Conservation (phyloP, 2,329 filamentous ascomycete genomes). For the Ophiostoma angusticollis region DNA sequence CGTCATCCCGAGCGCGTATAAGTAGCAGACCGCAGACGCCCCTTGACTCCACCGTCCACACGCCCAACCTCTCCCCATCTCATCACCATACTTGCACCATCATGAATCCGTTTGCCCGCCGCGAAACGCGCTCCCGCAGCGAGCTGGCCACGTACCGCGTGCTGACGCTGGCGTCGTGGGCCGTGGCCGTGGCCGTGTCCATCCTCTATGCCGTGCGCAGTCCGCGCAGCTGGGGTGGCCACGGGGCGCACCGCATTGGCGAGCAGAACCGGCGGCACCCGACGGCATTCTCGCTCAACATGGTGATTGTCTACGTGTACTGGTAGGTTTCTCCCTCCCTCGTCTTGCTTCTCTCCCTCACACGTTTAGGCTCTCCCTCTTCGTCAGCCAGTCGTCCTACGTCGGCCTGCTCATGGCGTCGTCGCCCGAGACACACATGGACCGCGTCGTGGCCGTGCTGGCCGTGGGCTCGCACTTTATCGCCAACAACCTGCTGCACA, state of each 20-base stretch:
- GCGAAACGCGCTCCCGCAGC: constrained; percentile 48
- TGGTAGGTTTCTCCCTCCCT: constrained; percentile 56
- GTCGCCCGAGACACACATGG: constrained; percentile 33
- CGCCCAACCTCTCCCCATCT: not conserved
- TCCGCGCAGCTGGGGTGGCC: constrained; percentile 48
- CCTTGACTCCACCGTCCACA: not conserved
- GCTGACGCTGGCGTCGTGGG: constrained; percentile 60
- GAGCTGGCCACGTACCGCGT: constrained; percentile 63
- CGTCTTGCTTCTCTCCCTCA: not conserved
- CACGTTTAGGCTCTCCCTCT: constrained; percentile 50
- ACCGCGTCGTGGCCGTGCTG: constrained; percentile 54
- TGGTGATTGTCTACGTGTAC: constrained; percentile 54
- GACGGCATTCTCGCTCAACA: constrained; percentile 67
- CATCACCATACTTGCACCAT: not conserved
- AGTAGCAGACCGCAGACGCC: no score
- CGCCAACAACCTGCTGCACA: constrained; percentile 69
- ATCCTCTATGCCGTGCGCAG: constrained; percentile 60
- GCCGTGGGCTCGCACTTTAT: constrained; percentile 78
- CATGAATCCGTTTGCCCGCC: constrained; percentile 61
- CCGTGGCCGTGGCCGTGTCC: constrained; percentile 56
- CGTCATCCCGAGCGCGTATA: no score
- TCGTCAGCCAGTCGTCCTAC: constrained; percentile 64
- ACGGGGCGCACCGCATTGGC: constrained; percentile 54
- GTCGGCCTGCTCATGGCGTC: constrained; percentile 62
- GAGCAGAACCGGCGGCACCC: constrained; percentile 52